Evolutionary conservation across 2,329 filamentous ascomycete genomes (phyloP), one percentile per base, ranked within the genome.

Genomic region (Metarhizium album): DNA sequence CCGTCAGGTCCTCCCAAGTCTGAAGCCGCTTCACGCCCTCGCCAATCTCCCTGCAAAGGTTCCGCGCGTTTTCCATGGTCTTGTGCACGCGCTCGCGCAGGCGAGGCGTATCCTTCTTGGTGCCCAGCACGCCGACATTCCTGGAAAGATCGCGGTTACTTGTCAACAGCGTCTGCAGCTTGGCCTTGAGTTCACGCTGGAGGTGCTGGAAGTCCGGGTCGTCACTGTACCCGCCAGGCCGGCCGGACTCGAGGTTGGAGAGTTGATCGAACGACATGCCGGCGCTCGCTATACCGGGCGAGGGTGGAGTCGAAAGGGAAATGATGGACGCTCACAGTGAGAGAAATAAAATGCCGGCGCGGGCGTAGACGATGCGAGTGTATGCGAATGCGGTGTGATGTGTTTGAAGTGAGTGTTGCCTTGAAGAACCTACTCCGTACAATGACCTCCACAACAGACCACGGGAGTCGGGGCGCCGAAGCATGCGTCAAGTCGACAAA

Each of bases 21-120:
- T 94, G 87, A 45, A 96, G 80, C 69, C 86, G 90, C 82, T 97
- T 97, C 57, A 98, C 78, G 5, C 90, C 90, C 62, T 97, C 90
- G 57, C 89, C 93, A 54, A 95, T 86, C 51, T 93, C 86, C 68
- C 91, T 90, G 75, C 96, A 97, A 52, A 85, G 80, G 51, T 84
- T 80, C 52, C 87, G 83, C 31, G 90, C 90, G 70, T 95, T 90
- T 58, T 95, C 87, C 50, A 96, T 79, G 9, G 90, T 75, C 60
- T 87, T 85, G 65, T 93, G 88, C 24, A 98, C 89, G 59, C 93
- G 79, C 70, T 98, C 93, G 48, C 91, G 83, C 55, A 95, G 84
- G 47, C 90, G 82, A 55, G 93, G 87, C 3, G 90, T 96, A 67
- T 98, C 93, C 54, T 90, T 85, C 67, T 86, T 87, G 8, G 90